Base-by-base conservation (phyloP, 2,329 filamentous ascomycete species). In the Fusarium palustre region DNA sequence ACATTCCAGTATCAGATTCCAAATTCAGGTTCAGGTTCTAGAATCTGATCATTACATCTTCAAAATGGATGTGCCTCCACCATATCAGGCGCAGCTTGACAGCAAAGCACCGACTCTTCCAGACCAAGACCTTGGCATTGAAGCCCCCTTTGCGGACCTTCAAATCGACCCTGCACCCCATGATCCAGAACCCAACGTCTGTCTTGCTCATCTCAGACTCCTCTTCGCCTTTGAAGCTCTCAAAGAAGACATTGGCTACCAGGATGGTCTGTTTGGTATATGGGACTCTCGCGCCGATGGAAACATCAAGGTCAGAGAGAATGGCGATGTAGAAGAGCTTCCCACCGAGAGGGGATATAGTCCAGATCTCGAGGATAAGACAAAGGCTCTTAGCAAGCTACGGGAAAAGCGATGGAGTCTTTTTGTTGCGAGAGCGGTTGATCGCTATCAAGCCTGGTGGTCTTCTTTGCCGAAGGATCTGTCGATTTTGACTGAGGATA, bases 371-470 rank as follows among this genome's bases (percentile, higher is more conserved):
- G 56, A 67, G 1, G 55, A 70, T 5, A 66, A 64, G 42, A 65
- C 64, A 18, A 39, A 65, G 9, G 38, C 81, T 2, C 78, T 86
- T 6, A 82, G 84, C 30, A 82, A 82, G 39, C 79, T 91, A 18
- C 81, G 86, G 6, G 89, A 92, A 78, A 91, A 91, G 78, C 80
- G 90, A 73, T 92, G 90, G 90, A 84, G 85, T 2, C 75, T 92
- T 16, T 92, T 88, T 71, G 84, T 91, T 5, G 82, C 87, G 3
- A 83, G 87, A 58, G 90, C 90, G 1, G 89, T 87, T 0, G 84
- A 88, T 46, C 82, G 90, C 10, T 92, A 91, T 67, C 81, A 85
- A 49, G 75, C 76, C 5, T 92, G 90, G 90, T 90, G 87, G 84
- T 42, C 60, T 2, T 4, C 43, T 74, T 10, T 42, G 42, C 5